Percentiles rank a stretch among this genome's conserved stretches.
phyloP scores from a whole-genome alignment of 2,329 filamentous ascomycete genomes.

The Magnaporthiopsis rhizophila region DNA sequence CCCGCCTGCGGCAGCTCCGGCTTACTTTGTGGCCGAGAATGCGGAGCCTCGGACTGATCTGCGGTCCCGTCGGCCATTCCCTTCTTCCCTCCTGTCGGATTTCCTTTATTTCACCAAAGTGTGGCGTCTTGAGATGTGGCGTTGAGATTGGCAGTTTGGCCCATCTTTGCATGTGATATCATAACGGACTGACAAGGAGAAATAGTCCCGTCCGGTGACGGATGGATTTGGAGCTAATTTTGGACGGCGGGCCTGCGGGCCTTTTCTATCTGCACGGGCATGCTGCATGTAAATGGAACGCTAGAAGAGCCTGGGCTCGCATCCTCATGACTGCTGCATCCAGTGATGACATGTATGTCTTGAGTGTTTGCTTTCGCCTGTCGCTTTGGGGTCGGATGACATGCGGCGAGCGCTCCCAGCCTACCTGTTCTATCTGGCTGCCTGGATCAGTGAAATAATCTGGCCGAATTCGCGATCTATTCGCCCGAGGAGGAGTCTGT shows the following conservation, averaged over 20 bases:
- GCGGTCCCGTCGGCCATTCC: neutral
- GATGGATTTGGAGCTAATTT: neutral
- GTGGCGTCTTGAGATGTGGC: neutral
- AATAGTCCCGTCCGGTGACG: neutral
- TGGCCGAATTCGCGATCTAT: no score
- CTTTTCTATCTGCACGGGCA: neutral
- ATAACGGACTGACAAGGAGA: neutral
- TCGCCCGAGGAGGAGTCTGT: no score
- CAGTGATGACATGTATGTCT: neutral
- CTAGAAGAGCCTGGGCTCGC: neutral
- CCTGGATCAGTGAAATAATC: neutral
- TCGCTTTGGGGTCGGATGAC: neutral
- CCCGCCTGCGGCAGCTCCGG: neutral
- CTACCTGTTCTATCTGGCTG: neutral
- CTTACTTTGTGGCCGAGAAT: neutral
- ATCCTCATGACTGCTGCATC: neutral
- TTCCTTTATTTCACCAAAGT: neutral
- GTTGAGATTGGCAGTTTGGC: neutral
- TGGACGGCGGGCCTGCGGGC: neutral
- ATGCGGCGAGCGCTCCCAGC: neutral
- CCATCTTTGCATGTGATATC: neutral
- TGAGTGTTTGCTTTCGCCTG: neutral
- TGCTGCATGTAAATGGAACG: neutral
- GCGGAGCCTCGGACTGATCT: neutral
- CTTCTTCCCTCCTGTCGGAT: neutral